Evolutionary conservation across 1,284 basidiomycete species (phyloP).

Genomic region (Neonothopanus nambi): DNA sequence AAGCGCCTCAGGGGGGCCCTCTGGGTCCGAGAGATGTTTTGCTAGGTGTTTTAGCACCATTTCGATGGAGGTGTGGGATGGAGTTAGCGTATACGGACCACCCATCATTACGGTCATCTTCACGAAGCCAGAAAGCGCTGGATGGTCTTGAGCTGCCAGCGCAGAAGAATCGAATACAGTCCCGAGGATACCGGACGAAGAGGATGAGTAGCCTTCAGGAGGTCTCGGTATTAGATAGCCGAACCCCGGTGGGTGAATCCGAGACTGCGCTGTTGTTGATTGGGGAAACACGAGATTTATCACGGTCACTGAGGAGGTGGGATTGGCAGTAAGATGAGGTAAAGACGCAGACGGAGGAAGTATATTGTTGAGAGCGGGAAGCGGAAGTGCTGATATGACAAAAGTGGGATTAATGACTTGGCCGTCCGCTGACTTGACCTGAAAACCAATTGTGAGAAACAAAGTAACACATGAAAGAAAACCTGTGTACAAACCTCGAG

Average conservation of each 20-base stretch:
- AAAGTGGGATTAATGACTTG: constrained; percentile 50
- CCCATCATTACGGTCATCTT: constrained; percentile 95
- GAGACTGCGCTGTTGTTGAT: constrained; percentile 36
- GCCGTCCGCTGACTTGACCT: constrained; percentile 46
- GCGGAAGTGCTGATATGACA: constrained; percentile 70
- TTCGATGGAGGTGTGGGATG: constrained; percentile 5
- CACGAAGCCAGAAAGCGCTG: constrained; percentile 34
- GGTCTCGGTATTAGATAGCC: constrained; percentile 92
- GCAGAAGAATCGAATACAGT: constrained; percentile 84
- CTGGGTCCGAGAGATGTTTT: constrained; percentile 28
- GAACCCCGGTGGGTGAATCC: constrained; percentile 82
- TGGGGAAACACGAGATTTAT: constrained; percentile 74
- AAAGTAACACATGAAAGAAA: neutral
- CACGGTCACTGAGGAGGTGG: constrained; percentile 67
- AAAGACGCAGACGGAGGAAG: constrained; percentile 41
- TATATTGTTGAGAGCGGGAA: constrained; percentile 62
- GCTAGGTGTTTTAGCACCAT: constrained; percentile 30
- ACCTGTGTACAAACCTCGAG: constrained; percentile 37
- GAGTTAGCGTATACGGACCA: constrained; percentile 61
- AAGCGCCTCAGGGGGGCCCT: constrained; percentile 41
- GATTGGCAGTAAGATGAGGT: constrained; percentile 54
- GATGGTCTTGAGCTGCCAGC: constrained; percentile 69
- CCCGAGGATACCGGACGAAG: constrained; percentile 66
- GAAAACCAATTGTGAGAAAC: neutral
- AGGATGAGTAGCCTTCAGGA: constrained; percentile 40